phyloP scores from a whole-genome alignment of 2,329 filamentous ascomycete species.

The Onygenales sp. region DNA sequence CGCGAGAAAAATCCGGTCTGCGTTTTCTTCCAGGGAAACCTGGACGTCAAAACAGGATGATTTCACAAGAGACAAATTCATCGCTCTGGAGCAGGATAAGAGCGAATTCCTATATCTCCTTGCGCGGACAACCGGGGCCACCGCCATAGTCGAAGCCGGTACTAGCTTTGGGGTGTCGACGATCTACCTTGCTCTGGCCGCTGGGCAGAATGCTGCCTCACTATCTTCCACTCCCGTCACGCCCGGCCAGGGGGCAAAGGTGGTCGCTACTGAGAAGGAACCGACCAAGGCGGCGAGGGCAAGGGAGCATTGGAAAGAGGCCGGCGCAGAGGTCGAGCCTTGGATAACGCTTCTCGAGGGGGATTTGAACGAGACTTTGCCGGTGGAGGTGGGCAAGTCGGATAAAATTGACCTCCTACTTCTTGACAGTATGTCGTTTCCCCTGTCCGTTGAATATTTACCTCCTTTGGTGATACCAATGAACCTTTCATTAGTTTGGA shows the following conservation, averaged over 20 bases:
- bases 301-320: conserved; percentile 43
- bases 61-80: conserved; percentile 47
- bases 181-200: conserved; percentile 52
- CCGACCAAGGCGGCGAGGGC: conserved; percentile 43
- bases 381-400: conserved; percentile 32
- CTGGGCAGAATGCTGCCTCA: conserved; percentile 36
- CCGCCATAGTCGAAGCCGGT: conserved; percentile 49
- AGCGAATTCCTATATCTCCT: conserved; percentile 49
- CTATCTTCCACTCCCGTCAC: conserved; percentile 6
- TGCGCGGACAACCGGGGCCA: conserved; percentile 38
- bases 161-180: conserved; percentile 55
- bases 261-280: conserved; percentile 55
- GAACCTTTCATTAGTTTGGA: conserved; percentile 40
- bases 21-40: conserved; percentile 1
- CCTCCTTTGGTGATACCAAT: background rate
- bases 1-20: conserved; percentile 13
- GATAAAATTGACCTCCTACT: conserved; percentile 45
- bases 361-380: conserved; percentile 49
- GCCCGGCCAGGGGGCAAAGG: conserved; percentile 28
- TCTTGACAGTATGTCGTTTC: conserved; percentile 47
- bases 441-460: background rate
- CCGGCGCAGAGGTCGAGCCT: conserved; percentile 39
- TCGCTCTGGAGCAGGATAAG: conserved; percentile 52
- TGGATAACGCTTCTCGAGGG: conserved; percentile 50
- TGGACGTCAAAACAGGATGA: conserved; percentile 20